These are phyloP conservation scores for Leptodermis oblonga DNA, from an alignment of 257 asterid genomes.

Conservation along the genomic window DNA sequence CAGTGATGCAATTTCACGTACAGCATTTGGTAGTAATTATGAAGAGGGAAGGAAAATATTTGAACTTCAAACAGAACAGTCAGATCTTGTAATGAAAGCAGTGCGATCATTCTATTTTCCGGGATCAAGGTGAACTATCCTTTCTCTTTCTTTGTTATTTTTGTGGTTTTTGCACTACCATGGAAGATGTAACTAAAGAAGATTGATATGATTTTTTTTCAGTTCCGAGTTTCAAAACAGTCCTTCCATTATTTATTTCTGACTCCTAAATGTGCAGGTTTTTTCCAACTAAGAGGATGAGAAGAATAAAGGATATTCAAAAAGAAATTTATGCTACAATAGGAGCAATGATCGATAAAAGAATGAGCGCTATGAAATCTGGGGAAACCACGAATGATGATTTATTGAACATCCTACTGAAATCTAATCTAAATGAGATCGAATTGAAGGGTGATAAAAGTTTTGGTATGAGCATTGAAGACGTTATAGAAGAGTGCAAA, in stretches of 20 bases:
- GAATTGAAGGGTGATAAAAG: conserved; percentile 1
- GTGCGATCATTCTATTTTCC: conserved; percentile 5
- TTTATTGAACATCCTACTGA: background rate
- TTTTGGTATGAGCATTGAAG: conserved; percentile 12
- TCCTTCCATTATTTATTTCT: background rate
- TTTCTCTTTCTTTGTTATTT: background rate
- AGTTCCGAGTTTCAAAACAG: background rate
- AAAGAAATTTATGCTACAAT: conserved; percentile 1
- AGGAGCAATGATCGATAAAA: background rate
- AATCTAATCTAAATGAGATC: conserved; percentile 3
- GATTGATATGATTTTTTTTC: background rate
- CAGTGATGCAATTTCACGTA: conserved; percentile 10
- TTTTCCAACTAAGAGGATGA: conserved; percentile 5
- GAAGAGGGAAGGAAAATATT: conserved; percentile 10
- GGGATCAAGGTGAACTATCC: background rate
- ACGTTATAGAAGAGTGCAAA: conserved; percentile 9
- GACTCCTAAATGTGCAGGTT: background rate
- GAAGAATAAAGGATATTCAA: background rate
- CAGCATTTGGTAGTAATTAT: conserved; percentile 4
- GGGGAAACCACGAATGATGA: conserved; percentile 10
- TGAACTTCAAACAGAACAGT: background rate
- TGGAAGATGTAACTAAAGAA: no score
- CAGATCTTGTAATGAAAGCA: conserved; percentile 2
- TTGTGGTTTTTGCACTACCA: background rate
- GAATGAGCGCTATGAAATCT: background rate